Conservation (phyloP, 192 early-diverging fungal genomes). For the Coemansia sp. region DNA sequence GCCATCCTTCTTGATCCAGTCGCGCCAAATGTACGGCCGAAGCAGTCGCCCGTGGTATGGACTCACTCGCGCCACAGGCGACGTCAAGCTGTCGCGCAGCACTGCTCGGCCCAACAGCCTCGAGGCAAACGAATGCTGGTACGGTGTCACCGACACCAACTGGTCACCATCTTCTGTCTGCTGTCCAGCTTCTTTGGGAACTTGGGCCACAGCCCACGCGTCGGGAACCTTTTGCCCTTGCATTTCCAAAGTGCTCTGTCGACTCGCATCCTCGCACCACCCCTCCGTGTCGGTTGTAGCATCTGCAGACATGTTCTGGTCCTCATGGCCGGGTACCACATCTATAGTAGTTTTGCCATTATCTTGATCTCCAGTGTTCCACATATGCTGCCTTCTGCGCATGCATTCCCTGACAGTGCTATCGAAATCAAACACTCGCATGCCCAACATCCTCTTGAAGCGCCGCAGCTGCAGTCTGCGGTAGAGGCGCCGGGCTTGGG, state of each 20-base stretch:
- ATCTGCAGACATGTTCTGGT: too few relatives aligned
- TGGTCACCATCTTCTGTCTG: neutral
- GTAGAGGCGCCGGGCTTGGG: conserved; percentile 27
- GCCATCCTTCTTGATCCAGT: conserved; percentile 50
- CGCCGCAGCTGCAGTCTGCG: conserved; percentile 56
- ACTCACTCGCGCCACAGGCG: conserved; percentile 59
- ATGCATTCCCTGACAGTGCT: conserved; percentile 36
- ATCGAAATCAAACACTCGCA: conserved; percentile 73
- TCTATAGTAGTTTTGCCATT: conserved; percentile 21
- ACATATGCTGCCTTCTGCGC: conserved; percentile 26
- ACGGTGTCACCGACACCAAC: conserved; percentile 57
- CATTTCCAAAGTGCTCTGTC: neutral
- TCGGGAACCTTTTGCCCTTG: neutral
- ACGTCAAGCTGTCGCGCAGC: conserved; percentile 60
- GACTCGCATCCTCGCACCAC: too few relatives aligned
- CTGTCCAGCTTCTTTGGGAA: neutral
- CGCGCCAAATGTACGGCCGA: conserved; percentile 83
- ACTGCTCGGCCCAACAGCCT: conserved; percentile 68
- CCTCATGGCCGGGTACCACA: too few relatives aligned
- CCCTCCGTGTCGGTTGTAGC: too few relatives aligned
- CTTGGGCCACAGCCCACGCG: neutral
- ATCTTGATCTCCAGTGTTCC: conserved; percentile 5
- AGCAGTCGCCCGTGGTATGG: conserved; percentile 74
- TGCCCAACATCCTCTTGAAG: conserved; percentile 64
- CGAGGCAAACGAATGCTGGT: conserved; percentile 74